A percentile compares a stretch with the other conserved stretches of the same genome.
Conservation (phyloP, 164 flowering plant genomes). For the Warburgia ugandensis region DNA sequence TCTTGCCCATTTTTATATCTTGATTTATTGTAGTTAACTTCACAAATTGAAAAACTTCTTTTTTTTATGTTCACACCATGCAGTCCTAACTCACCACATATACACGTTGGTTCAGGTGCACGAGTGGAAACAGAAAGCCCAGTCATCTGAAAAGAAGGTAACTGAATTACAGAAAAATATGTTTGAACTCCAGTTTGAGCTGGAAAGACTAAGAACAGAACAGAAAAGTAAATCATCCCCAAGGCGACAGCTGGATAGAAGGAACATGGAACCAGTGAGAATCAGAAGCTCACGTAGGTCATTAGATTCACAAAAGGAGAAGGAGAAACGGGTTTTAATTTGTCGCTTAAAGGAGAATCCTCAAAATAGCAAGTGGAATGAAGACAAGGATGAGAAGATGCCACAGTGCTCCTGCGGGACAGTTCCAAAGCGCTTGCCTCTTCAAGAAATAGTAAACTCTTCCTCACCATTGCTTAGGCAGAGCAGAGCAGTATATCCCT, state of each 20-base stretch:
- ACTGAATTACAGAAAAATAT: constrained; percentile 39
- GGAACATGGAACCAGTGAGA: constrained; percentile 1
- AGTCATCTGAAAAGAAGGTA: constrained; percentile 33
- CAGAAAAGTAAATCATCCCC: neutral
- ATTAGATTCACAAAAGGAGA: constrained; percentile 32
- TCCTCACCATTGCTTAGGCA: constrained; percentile 30
- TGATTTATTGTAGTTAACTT: no score
- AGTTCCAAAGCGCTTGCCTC: constrained; percentile 34
- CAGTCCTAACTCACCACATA: no score
- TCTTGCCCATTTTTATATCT: no score
- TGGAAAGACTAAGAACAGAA: constrained; percentile 21
- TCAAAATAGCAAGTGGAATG: constrained; percentile 4
- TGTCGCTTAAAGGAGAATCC: constrained; percentile 49
- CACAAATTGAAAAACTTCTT: no score
- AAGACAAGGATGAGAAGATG: constrained; percentile 19
- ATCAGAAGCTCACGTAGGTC: constrained; percentile 12
- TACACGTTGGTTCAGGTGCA: constrained; percentile 33
- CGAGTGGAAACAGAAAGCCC: constrained; percentile 67
- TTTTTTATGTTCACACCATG: no score
- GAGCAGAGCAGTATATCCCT: constrained; percentile 26
- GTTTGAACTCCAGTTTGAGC: constrained; percentile 25
- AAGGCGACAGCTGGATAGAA: neutral
- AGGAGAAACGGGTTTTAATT: constrained; percentile 50
- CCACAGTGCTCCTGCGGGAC: constrained; percentile 14
- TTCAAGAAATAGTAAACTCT: constrained; percentile 54